Percentiles rank a stretch among this genome's conserved stretches.
These are phyloP conservation scores for Aspergillus asperescens DNA, from an alignment of 495 filamentous ascomycete species.

Conservation along the genomic window DNA sequence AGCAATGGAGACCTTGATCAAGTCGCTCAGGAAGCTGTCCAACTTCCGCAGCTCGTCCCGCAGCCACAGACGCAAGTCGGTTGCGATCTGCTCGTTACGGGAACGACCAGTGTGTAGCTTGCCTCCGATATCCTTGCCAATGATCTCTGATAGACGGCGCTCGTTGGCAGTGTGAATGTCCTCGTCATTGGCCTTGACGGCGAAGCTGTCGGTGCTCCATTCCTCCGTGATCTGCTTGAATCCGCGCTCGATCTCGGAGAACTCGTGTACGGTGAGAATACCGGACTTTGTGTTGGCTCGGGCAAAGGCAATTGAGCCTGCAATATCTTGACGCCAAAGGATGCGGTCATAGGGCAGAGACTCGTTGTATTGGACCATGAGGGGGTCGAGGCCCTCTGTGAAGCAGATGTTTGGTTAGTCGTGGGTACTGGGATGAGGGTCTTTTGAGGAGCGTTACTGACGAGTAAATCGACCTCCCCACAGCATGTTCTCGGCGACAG, in stretches of 20 bases:
- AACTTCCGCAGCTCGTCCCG: constrained; percentile 69
- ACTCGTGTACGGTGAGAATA: constrained; percentile 72
- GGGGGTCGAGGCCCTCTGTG: constrained; percentile 70
- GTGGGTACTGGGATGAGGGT: constrained; percentile 2
- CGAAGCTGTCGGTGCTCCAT: constrained; percentile 54
- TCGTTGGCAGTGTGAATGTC: constrained; percentile 94
- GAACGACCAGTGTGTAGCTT: constrained; percentile 92
- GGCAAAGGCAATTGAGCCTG: constrained; percentile 79
- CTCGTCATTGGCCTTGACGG: constrained; percentile 44
- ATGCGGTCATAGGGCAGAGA: constrained; percentile 79
- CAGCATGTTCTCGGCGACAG: constrained; percentile 57
- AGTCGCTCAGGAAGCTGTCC: constrained; percentile 59
- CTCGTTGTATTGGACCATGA: constrained; percentile 87
- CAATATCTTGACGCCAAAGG: constrained; percentile 77
- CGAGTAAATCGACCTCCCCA: constrained; percentile 83
- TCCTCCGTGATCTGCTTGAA: constrained; percentile 67
- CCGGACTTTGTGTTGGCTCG: constrained; percentile 72
- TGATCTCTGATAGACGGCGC: constrained; percentile 80
- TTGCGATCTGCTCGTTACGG: constrained; percentile 90
- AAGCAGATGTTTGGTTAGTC: constrained; percentile 18
- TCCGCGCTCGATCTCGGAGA: constrained; percentile 68
- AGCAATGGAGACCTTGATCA: constrained; percentile 65
- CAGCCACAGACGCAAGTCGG: constrained; percentile 91
- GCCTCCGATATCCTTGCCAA: constrained; percentile 79
- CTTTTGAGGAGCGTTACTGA: constrained; percentile 33